Evolutionary conservation across 139 green algal genomes (phyloP).

Genomic region (Micromonas pusilla): DNA sequence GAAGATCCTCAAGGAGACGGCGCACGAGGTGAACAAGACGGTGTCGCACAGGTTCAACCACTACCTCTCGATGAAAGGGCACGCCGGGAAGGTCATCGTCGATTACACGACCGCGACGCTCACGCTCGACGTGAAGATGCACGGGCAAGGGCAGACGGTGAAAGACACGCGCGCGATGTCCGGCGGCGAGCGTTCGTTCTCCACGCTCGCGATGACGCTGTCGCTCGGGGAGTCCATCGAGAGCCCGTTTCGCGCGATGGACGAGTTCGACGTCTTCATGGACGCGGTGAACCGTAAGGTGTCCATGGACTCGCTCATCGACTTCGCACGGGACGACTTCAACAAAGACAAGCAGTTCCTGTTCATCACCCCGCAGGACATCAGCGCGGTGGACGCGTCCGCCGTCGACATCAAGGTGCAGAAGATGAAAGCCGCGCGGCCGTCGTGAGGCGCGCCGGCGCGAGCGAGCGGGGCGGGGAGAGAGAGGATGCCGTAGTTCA

Average conservation of each 20-base stretch:
- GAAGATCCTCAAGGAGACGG: not conserved
- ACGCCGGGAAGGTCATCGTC: conserved; percentile 14
- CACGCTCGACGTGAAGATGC: conserved; percentile 5
- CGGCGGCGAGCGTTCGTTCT: conserved; percentile 82
- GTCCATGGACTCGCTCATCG: conserved; percentile 64
- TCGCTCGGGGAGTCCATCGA: conserved; percentile 67
- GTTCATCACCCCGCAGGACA: conserved; percentile 67
- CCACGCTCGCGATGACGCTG: conserved; percentile 79
- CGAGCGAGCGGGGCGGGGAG: no score
- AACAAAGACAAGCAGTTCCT: conserved; percentile 59
- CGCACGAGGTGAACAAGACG: not conserved
- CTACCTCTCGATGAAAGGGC: conserved; percentile 4
- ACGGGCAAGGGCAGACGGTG: not conserved
- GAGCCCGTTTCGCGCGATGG: conserved; percentile 70
- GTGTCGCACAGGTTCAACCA: conserved; percentile 24
- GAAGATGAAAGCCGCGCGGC: not conserved
- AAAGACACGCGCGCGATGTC: conserved; percentile 12
- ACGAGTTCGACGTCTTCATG: conserved; percentile 88
- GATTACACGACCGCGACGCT: conserved; percentile 20
- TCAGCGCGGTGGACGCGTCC: conserved; percentile 18
- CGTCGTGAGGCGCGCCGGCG: not conserved
- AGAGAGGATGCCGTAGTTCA: no score
- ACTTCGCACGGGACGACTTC: conserved; percentile 53
- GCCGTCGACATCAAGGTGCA: conserved; percentile 8
- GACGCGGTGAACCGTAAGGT: conserved; percentile 51